Evolutionary conservation across 2,329 filamentous ascomycete genomes (phyloP).

Genomic region (Colletotrichum tofieldiae): DNA sequence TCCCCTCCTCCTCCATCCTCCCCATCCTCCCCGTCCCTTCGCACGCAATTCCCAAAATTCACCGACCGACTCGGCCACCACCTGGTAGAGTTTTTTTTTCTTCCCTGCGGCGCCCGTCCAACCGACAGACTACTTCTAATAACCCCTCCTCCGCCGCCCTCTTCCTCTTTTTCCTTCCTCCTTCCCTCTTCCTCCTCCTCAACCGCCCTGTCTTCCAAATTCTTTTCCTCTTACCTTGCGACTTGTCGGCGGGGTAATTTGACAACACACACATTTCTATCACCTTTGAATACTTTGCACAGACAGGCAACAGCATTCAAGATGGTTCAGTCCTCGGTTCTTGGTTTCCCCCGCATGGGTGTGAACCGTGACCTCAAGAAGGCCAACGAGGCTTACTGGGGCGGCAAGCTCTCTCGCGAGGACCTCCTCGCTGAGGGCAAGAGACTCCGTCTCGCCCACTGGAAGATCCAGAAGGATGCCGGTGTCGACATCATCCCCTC

Average conservation of each 20-base stretch:
- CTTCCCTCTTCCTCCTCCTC: slow-evolving; percentile 12
- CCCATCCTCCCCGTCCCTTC: slow-evolving; percentile 21
- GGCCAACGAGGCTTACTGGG: slow-evolving; percentile 98
- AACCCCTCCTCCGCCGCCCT: slow-evolving; percentile 37
- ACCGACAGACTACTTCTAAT: slow-evolving; percentile 36
- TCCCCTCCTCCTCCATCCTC: slow-evolving; percentile 8
- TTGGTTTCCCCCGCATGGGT: slow-evolving; percentile 99
- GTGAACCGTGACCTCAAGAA: slow-evolving; percentile 99
- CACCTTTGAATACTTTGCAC: slow-evolving; percentile 35
- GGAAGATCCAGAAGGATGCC: slow-evolving; percentile 99
- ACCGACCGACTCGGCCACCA: slow-evolving; percentile 37
- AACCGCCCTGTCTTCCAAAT: slow-evolving; percentile 32
- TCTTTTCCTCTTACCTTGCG: slow-evolving; percentile 32
- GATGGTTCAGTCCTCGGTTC: slow-evolving; percentile 81
- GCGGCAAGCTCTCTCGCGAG: slow-evolving; percentile 91
- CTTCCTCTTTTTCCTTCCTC: slow-evolving; percentile 9
- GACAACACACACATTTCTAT: slow-evolving; percentile 20
- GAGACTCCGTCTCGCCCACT: slow-evolving; percentile 96
- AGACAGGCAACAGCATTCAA: slow-evolving; percentile 55
- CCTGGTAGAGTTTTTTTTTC: slow-evolving; percentile 36
- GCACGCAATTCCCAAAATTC: slow-evolving; percentile 41
- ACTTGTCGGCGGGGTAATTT: slow-evolving; percentile 38
- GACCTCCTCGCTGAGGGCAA: slow-evolving; percentile 96
- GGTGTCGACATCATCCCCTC: slow-evolving; percentile 98
- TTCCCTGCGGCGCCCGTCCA: slow-evolving; percentile 8